phyloP scores from a whole-genome alignment of 306 rosid genomes.

The Vigna mungo region DNA sequence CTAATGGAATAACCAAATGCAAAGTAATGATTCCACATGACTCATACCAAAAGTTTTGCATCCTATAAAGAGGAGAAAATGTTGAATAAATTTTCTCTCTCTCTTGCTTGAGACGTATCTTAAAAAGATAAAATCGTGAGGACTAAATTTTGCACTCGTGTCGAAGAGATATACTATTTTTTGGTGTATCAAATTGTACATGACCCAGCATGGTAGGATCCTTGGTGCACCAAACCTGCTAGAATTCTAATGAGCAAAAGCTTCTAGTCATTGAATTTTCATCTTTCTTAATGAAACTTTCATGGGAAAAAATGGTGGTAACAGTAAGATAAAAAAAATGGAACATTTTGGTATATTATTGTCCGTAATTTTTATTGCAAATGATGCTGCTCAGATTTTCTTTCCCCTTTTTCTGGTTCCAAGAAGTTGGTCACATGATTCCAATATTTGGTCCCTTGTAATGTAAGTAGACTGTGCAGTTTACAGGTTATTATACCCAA shows the following conservation, averaged over 20 bases:
- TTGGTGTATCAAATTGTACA: not conserved
- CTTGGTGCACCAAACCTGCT: not conserved
- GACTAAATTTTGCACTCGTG: not conserved
- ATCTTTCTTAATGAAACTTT: not conserved
- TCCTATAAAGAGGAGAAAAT: conserved; percentile 8
- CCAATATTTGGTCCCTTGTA: not conserved
- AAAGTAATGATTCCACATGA: conserved; percentile 18
- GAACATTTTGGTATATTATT: not conserved
- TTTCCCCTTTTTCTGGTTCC: not conserved
- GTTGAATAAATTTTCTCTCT: not conserved
- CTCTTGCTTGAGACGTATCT: not conserved
- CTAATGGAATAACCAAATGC: conserved; percentile 71
- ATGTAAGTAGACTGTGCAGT: not conserved
- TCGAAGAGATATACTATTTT: not conserved
- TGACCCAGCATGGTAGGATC: conserved; percentile 1
- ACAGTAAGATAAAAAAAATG: not conserved
- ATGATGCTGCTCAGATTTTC: conserved; percentile 15
- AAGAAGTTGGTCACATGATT: conserved; percentile 7
- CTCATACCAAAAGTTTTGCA: conserved; percentile 21
- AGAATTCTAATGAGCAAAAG: not conserved
- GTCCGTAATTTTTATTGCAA: conserved; percentile 1
- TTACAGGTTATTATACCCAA: conserved; percentile 4
- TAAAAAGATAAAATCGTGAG: conserved; percentile 13
- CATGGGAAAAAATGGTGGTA: not conserved
- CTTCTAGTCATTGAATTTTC: not conserved